These are phyloP conservation scores for Dioszegia hungarica DNA, from an alignment of 768 basidiomycete genomes.

Conservation along the genomic window DNA sequence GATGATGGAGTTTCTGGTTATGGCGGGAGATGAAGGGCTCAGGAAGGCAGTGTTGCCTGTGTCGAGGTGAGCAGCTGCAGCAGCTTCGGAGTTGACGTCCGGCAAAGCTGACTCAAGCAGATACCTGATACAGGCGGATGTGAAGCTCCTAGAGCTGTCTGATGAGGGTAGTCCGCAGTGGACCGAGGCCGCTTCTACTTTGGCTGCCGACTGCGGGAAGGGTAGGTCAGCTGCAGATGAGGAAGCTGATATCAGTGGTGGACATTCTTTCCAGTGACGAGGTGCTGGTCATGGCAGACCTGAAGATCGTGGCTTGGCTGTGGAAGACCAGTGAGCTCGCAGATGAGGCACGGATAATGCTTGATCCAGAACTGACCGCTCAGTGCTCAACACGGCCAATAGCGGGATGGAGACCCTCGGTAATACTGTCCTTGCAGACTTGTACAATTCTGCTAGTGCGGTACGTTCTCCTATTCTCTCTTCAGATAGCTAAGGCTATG, in stretches of 20 bases:
- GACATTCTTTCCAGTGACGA: background rate
- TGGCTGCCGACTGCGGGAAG: background rate
- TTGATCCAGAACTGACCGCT: background rate
- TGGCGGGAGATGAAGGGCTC: background rate
- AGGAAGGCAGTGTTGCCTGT: background rate
- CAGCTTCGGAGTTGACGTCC: no score
- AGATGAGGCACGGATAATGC: background rate
- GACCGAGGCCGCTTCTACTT: background rate
- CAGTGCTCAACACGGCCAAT: background rate
- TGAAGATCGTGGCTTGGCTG: background rate
- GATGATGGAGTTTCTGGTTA: background rate
- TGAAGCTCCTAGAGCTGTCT: background rate
- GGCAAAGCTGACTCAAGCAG: background rate
- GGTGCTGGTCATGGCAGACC: background rate
- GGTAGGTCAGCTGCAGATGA: background rate
- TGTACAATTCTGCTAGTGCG: no score
- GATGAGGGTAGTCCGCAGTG: background rate
- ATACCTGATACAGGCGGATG: background rate
- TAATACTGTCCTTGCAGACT: background rate
- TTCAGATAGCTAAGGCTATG: no score
- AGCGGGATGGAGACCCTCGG: background rate
- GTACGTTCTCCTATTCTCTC: no score
- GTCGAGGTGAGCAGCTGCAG: background rate
- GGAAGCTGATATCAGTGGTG: background rate
- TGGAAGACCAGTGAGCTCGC: constrained; percentile 9